Conservation (phyloP, 73 alveolate species). For the Paramecium caudatum region DNA sequence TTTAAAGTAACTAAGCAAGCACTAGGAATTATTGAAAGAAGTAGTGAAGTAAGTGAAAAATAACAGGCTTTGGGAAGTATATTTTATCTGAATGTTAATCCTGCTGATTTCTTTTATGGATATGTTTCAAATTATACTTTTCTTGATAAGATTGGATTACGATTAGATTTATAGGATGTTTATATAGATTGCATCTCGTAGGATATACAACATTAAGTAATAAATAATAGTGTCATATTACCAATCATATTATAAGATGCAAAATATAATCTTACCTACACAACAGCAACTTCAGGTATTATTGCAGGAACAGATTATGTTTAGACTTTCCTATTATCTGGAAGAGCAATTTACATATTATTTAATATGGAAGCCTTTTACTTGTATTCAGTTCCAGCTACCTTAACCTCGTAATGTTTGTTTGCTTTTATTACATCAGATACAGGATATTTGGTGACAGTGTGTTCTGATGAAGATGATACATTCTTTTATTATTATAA, state of each 20-base stretch:
- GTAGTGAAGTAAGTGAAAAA: neutral
- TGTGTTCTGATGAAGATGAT: constrained; percentile 1
- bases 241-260: neutral
- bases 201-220: neutral
- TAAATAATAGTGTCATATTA: neutral
- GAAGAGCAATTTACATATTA: constrained; percentile 28
- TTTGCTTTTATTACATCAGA: neutral
- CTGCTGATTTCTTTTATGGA: constrained; percentile 42
- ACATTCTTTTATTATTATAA: constrained; percentile 19
- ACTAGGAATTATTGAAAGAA: constrained; percentile 1
- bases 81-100: constrained; percentile 10
- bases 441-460: neutral
- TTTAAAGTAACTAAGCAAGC: neutral
- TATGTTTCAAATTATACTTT: neutral
- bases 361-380: neutral
- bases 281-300: constrained; percentile 17
- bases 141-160: neutral
- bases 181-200: neutral
- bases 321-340: neutral
- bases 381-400: neutral
- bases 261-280: neutral
- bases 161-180: neutral
- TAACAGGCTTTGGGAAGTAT: neutral
- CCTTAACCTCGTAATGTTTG: neutral
- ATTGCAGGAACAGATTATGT: neutral